Evolutionary conservation across 2,329 filamentous ascomycete genomes (phyloP), one percentile per base, ranked within the genome.

Genomic region (Graphiopsis chlorocephala): DNA sequence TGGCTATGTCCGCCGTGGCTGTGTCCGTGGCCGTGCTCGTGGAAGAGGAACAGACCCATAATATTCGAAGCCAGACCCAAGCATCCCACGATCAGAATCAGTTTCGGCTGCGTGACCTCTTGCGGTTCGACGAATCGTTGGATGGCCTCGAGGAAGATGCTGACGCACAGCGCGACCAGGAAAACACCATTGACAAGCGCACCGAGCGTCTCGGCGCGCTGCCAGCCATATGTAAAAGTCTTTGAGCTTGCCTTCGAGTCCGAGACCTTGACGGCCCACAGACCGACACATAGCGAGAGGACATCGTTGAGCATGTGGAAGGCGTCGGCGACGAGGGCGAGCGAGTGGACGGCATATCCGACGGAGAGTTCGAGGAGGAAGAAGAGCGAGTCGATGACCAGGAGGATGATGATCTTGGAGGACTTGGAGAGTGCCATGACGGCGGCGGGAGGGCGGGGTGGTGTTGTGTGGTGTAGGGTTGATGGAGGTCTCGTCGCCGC

Each of bases 301-400:
- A 99, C 95, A 86, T 99, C 95, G 82, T 99, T 99, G 67, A 99
- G 84, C 95, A 99, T 99, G 80, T 99, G 95, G 78, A 99, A 99
- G 66, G 95, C 93, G 81, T 99, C 95, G 62, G 95, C 95, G 75
- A 96, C 93, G 65, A 99, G 85, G 42, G 95, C 95, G 71, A 99
- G 86, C 20, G 95, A 98, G 75, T 93, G 90, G 66, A 96, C 92
- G 68, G 89, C 82, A 82, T 97, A 92, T 67, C 95, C 94, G 67
- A 90, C 88, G 65, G 90, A 87, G 67, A 99, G 81, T 80, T 99
- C 95, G 65, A 98, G 82, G 56, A 97, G 79, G 80, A 99, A 97
- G 82, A 99, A 99, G 47, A 86, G 84, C 61, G 88, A 84, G 80
- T 98, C 94, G 75, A 99, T 96, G 68, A 82, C 90, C 77, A 99